phyloP scores from a whole-genome alignment of 139 green algal species.

The Coccomyxa sp. region DNA sequence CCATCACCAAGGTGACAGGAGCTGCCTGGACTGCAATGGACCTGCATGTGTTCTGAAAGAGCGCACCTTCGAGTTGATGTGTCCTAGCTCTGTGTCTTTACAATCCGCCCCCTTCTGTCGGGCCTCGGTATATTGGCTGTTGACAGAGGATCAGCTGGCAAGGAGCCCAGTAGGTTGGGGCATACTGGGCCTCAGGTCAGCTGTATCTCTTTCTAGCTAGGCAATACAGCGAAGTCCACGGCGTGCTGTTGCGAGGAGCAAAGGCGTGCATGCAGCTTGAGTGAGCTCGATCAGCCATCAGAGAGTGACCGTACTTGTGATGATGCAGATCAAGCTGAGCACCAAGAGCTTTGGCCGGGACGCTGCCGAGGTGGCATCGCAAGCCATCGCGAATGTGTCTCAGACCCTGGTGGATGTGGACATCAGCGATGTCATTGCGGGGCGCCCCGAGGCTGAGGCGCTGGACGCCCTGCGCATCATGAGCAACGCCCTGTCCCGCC shows the following conservation, averaged over 20 bases:
- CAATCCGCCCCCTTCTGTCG: not conserved
- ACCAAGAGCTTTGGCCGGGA: slow-evolving; percentile 87
- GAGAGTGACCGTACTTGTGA: no score
- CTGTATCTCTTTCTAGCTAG: not conserved
- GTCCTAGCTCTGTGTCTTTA: not conserved
- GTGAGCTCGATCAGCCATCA: not conserved
- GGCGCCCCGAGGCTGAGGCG: slow-evolving; percentile 73
- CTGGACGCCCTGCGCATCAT: slow-evolving; percentile 73
- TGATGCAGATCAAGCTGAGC: slow-evolving; percentile 73
- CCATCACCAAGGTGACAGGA: slow-evolving; percentile 47
- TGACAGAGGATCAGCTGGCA: not conserved
- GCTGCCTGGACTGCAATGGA: not conserved
- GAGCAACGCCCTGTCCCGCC: slow-evolving; percentile 6
- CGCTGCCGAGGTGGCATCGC: slow-evolving; percentile 69
- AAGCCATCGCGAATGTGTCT: slow-evolving; percentile 55
- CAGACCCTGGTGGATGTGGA: slow-evolving; percentile 66
- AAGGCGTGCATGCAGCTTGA: not conserved
- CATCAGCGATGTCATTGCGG: slow-evolving; percentile 87
- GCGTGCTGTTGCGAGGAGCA: not conserved
- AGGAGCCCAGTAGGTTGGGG: no score
- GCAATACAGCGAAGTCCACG: not conserved
- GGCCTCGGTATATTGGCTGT: not conserved
- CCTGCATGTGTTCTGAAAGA: not conserved
- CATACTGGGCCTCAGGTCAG: no score
- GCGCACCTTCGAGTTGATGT: not conserved